Evolutionary conservation across 345 rosid genomes (phyloP).

Genomic region (Acer yangbiense): DNA sequence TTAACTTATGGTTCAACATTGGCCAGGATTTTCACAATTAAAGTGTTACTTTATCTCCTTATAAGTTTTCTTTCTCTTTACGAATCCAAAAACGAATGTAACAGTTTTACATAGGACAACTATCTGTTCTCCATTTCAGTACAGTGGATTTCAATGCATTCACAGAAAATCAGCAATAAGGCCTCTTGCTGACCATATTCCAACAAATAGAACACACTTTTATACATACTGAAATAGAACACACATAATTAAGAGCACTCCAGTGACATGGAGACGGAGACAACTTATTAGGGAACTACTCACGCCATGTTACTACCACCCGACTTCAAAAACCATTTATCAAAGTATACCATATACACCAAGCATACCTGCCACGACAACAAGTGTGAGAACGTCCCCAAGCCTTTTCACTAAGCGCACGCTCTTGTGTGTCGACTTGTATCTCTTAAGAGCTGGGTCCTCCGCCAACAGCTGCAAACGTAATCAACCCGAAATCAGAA

Average conservation of each 20-base stretch:
- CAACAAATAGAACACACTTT: background rate
- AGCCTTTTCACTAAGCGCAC: constrained; percentile 58
- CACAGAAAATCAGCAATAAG: background rate
- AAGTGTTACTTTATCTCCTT: background rate
- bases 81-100: no score
- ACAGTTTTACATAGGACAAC: background rate
- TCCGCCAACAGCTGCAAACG: constrained; percentile 75
- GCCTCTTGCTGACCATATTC: background rate
- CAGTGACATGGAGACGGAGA: background rate
- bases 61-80: background rate
- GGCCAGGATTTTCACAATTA: background rate
- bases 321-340: background rate
- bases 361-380: constrained; percentile 70
- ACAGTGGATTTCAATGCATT: background rate
- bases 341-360: constrained; percentile 5
- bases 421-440: constrained; percentile 74
- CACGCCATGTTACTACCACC: background rate
- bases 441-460: constrained; percentile 67
- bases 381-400: constrained; percentile 84
- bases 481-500: constrained; percentile 6
- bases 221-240: background rate
- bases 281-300: background rate
- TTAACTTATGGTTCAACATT: background rate
- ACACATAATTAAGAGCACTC: background rate
- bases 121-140: background rate